These are phyloP conservation scores for Zasmidium cellare DNA, from an alignment of 2,329 filamentous ascomycete species.

Conservation along the genomic window DNA sequence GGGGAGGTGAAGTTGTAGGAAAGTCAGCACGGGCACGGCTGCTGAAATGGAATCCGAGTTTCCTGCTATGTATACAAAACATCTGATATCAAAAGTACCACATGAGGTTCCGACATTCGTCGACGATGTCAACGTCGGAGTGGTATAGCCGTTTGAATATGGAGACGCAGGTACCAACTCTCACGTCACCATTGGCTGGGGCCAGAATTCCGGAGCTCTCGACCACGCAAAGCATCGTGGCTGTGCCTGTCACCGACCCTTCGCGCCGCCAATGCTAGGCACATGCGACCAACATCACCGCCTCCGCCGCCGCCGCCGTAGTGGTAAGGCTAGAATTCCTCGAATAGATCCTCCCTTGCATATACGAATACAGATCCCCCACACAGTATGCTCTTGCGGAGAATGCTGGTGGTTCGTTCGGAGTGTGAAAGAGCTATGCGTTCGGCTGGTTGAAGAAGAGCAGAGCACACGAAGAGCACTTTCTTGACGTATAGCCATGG, in stretches of 20 bases:
- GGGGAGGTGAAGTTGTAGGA: conserved; percentile 76
- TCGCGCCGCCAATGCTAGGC: neutral
- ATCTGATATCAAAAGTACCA: too few relatives aligned
- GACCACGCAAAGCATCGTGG: too few relatives aligned
- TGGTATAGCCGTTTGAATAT: neutral
- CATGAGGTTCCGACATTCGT: too few relatives aligned
- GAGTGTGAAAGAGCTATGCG: neutral
- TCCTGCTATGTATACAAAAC: too few relatives aligned
- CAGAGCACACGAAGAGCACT: neutral
- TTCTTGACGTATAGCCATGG: neutral
- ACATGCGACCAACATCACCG: too few relatives aligned
- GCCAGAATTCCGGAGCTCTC: too few relatives aligned
- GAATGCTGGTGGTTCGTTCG: neutral
- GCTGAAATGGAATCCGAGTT: too few relatives aligned
- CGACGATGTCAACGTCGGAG: too few relatives aligned
- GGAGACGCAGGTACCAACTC: neutral
- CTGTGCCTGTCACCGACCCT: neutral
- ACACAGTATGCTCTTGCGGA: neutral
- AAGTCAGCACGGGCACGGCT: neutral
- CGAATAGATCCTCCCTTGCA: neutral
- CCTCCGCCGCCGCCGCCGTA: too few relatives aligned
- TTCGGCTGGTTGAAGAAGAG: neutral
- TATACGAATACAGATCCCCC: neutral
- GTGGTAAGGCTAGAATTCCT: neutral
- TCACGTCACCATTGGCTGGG: neutral